Evolutionary conservation across 805 yeast species (phyloP), one percentile per base, ranked within the genome.

Genomic region (Lipomyces japonicus): DNA sequence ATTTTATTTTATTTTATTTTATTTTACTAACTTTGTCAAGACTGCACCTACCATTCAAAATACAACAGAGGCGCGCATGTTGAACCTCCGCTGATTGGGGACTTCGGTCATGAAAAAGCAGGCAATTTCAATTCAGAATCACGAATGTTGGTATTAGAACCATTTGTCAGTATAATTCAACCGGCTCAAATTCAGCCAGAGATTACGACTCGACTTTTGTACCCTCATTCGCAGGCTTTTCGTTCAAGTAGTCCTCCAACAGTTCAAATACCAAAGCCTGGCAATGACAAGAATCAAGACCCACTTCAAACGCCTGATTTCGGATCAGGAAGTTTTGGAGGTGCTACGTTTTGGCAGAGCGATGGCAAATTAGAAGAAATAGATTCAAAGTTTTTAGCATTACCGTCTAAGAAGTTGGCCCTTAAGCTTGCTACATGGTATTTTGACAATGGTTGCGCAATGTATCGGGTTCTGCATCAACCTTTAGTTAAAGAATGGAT

Each of bases 401-500:
- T 53, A 14, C 57, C 57, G 3, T 41, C 53, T 10, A 53, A 44
- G 26, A 22, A 42, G 25, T 45, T 44, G 5, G 57, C 56, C 14
- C 6, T 7, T 9, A 21, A 45, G 5, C 55, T 53, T 1, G 44
- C 42, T 4, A 2, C 16, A 7, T 53, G 57, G 57, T 53, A 53
- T 18, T 53, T 50, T 42, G 55, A 53, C 39, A 50, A 53, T 21
- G 57, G 51, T 4, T 31, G 51, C 16, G 48, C 57, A 25, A 53
- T 51, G n/a, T 53, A 53, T 22, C 39, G 57, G 2, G 42, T 53
- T 9, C 22, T 53, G 12, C 57, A 53, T 31, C 57, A 55, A 1
- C 57, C 57, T 9, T 14, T 39, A 1, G 42, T 50, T n/a, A 39
- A 51, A n/a, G 44, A 48, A 12, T 53, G 57, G 57, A 45, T 53